Percentiles rank a stretch among this genome's conserved stretches.
Conservation (phyloP, 352 stramenopile species). For the Phytophthora pini region DNA sequence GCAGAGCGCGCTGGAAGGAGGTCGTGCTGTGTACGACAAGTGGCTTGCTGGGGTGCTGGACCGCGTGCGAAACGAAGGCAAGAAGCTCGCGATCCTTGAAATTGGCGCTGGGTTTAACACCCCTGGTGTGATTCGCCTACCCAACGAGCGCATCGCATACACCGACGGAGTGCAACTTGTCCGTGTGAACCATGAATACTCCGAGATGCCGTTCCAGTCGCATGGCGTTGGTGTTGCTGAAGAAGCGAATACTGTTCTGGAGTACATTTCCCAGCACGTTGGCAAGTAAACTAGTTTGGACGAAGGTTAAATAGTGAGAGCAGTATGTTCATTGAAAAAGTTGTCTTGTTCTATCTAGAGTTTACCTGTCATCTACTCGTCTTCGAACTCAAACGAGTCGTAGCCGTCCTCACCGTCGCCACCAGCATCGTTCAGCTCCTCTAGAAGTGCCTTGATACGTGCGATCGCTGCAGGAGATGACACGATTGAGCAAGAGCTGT, state of each 20-base stretch:
- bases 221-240: constrained; percentile 51
- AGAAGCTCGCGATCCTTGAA: constrained; percentile 76
- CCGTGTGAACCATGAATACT: constrained; percentile 61
- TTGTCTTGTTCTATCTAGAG: not conserved
- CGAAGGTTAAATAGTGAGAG: constrained; percentile 11
- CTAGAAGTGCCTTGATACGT: constrained; percentile 74
- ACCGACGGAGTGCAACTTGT: constrained; percentile 56
- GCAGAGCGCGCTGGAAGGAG: constrained; percentile 46
- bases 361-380: constrained; percentile 36
- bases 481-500: constrained; percentile 82
- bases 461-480: constrained; percentile 65
- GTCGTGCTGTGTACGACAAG: constrained; percentile 44
- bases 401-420: constrained; percentile 74
- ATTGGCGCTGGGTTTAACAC: constrained; percentile 81
- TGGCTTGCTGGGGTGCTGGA: constrained; percentile 45
- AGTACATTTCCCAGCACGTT: constrained; percentile 36
- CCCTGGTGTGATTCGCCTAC: constrained; percentile 59
- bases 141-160: constrained; percentile 57
- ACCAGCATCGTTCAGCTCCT: constrained; percentile 64
- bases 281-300: not conserved
- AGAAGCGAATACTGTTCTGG: constrained; percentile 55
- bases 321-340: not conserved
- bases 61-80: constrained; percentile 40
- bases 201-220: constrained; percentile 60
- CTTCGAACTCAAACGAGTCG: constrained; percentile 81